phyloP scores from a whole-genome alignment of 2,329 filamentous ascomycete species.

The Xylaria sp. region DNA sequence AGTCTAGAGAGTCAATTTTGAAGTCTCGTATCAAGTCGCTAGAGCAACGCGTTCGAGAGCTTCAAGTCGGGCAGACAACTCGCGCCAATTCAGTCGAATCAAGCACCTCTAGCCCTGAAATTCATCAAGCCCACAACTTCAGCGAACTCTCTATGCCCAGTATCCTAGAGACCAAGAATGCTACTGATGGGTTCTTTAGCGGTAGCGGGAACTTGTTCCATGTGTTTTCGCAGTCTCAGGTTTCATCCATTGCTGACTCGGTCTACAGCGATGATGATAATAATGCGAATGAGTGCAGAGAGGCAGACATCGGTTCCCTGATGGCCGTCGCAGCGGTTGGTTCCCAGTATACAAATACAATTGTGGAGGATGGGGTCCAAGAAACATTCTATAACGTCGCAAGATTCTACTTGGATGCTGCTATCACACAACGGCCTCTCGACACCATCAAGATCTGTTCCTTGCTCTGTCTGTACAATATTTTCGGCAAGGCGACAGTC shows the following conservation, averaged over 20 bases:
- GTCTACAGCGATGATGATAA: neutral
- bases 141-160: neutral
- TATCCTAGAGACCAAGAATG: neutral
- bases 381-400: neutral
- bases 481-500: slow-evolving; percentile 13
- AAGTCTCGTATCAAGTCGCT: slow-evolving; percentile 7
- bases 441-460: slow-evolving; percentile 9
- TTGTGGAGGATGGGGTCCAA: neutral
- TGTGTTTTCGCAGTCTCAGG: slow-evolving; percentile 12
- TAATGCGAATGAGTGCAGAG: neutral
- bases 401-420: neutral
- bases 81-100: neutral
- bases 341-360: slow-evolving; percentile 6
- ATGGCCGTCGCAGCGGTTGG: slow-evolving; percentile 17
- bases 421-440: slow-evolving; percentile 5
- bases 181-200: slow-evolving; percentile 7
- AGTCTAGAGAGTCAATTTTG: neutral
- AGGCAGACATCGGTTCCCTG: slow-evolving; percentile 4
- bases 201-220: slow-evolving; percentile 16
- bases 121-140: neutral
- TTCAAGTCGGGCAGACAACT: neutral
- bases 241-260: neutral
- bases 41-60: slow-evolving; percentile 1
- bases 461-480: slow-evolving; percentile 12
- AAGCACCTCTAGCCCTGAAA: neutral